Base-by-base conservation (phyloP, 2,329 filamentous ascomycete genomes). In the Fusarium transvaalense region DNA sequence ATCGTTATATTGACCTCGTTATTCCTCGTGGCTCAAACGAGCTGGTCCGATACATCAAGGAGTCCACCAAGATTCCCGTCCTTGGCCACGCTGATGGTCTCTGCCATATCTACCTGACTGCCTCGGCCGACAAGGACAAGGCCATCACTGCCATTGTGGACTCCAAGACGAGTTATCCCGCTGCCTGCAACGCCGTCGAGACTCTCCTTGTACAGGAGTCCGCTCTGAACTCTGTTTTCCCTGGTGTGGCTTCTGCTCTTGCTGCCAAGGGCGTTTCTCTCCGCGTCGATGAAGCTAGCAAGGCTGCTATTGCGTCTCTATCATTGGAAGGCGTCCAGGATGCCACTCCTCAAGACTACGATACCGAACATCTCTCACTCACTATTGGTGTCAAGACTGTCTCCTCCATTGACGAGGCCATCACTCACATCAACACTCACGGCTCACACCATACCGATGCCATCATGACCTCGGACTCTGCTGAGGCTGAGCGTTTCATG, bases 31-130 rank as follows among this genome's bases (percentile, higher is more conserved):
- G 94, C 48, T 92, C 91, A 56, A 97, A 97, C 79, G 93, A 97
- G 55, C 88, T 97, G 10, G 94, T 97, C 39, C 87, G 92, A 60
- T 93, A 93, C 79, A 93, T 97, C 80, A 97, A 98, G 80, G 87
- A 89, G 43, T 91, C 91, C 68, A 97, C 96, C 53, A 93, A 93
- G 76, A 98, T 99, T 73, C 96, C 96, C 3, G 96, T 99, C 2
- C 88, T 99, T 25, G 96, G 96, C 66, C 96, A 99, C 78, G 96
- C 96, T 25, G 96, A 99, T 78, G 96, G 96, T 35, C 86, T 98
- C 60, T 99, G 96, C 82, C 88, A 89, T 66, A 89, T 93, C 66
- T 99, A 96, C 79, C 85, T 99, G 52, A 92, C 96, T 74, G 84
- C 85, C 13, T 92, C 93, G 60, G 94, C 92, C 47, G 91, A 97